Base-by-base conservation (phyloP, 306 rosid genomes). In the Lathyrus aphaca region DNA sequence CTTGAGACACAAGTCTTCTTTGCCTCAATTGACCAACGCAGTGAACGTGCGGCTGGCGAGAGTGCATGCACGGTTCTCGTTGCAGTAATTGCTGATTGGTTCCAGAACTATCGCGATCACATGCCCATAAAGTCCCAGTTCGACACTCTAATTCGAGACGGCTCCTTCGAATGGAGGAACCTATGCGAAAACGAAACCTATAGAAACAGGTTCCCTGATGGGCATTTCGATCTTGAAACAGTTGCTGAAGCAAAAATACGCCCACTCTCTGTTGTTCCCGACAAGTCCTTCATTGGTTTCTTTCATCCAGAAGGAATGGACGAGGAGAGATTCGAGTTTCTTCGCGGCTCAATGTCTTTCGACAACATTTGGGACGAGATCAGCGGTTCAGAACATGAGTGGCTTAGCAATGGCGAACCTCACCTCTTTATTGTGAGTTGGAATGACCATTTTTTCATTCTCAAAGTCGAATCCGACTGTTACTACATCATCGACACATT, bases 291-390 rank as follows among this genome's bases (percentile, higher is more conserved):
- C 23, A 86, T 95, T 74, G 99, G 97, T 17, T 95, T 95, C 69
- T 91, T 95, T 78, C 96, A 95, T 56, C 99, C 99, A 0, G 97
- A 95, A 74, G 96, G 87, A 5, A 77, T 91, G 84, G 95, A 91
- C 0, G 96, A 86, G 73, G 96, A 80, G 18, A 85, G 81, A 16
- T 95, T 95, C 23, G 95, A 86, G 64, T 86, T 95, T 74, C 83
- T 95, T 55, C 95, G 71, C 0, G 97, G 91, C n/a, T 96, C 96
- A 69, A 89, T 95, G 99, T 89, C 96, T 30, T 91, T 95, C 51
- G 99, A 95, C 67, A 87, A 79, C 80, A 91, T 95, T 27, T 95
- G 97, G 99, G 99, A 95, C 29, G 99, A 89, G 87, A 91, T 95
- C 37, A 85, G 84, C 76, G 59, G 68, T 23, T 80, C 76, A 21